Evolutionary conservation across 2,329 filamentous ascomycete species (phyloP).

Genomic region (Paecilomyces sp.): DNA sequence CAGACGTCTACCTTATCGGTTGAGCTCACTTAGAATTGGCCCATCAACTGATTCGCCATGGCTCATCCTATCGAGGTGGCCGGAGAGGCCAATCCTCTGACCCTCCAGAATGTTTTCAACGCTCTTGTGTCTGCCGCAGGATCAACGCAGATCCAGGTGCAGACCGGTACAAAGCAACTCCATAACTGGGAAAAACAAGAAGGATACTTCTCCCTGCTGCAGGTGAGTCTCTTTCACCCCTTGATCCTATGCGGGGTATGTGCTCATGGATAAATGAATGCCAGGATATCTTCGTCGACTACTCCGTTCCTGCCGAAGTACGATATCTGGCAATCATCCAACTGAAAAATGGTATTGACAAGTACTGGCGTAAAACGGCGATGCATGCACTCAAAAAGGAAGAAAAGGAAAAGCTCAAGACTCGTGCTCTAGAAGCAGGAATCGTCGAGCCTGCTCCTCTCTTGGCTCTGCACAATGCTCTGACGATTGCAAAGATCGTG

Average conservation of each 20-base stretch:
- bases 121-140: constrained; percentile 59
- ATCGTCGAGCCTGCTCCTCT: constrained; percentile 67
- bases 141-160: constrained; percentile 57
- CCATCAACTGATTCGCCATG: constrained; percentile 42
- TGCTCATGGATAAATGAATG: not conserved
- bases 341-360: constrained; percentile 93
- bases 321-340: constrained; percentile 89
- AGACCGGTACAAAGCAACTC: constrained; percentile 61
- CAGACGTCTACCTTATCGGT: not conserved
- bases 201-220: constrained; percentile 62
- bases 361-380: constrained; percentile 80
- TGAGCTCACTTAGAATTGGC: not conserved
- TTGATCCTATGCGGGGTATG: not conserved
- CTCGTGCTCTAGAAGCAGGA: constrained; percentile 66
- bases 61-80: constrained; percentile 69
- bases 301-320: constrained; percentile 65
- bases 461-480: constrained; percentile 78
- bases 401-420: constrained; percentile 71
- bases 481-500: constrained; percentile 80
- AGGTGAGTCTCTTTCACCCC: constrained; percentile 41
- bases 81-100: constrained; percentile 71
- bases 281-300: constrained; percentile 75
- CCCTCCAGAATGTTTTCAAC: constrained; percentile 55
- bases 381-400: constrained; percentile 57
- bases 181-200: constrained; percentile 61